Evolutionary conservation across 2,329 filamentous ascomycete genomes (phyloP).

Genomic region (Microcera coccophila): DNA sequence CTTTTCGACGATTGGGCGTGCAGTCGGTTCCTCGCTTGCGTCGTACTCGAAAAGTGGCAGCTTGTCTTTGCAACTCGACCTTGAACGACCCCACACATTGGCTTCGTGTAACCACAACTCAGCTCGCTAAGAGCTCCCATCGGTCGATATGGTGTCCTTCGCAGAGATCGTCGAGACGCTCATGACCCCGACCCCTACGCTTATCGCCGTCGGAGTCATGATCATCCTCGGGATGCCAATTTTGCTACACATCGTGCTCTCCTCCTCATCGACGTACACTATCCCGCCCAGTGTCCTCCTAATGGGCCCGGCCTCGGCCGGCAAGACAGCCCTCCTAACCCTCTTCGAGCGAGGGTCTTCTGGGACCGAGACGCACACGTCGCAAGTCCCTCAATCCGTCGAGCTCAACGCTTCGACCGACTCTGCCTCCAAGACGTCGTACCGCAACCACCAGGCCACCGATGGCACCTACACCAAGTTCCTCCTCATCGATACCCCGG

Average conservation of each 20-base stretch:
- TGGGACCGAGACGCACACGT: conserved; percentile 51
- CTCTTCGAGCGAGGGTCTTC: conserved; percentile 57
- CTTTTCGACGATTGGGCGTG: too few species aligned
- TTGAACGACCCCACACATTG: background rate
- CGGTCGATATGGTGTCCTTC: conserved; percentile 36
- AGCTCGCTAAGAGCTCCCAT: conserved; percentile 6
- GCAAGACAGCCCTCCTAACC: conserved; percentile 86
- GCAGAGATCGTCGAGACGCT: conserved; percentile 47
- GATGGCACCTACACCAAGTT: conserved; percentile 63
- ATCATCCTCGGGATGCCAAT: conserved; percentile 71
- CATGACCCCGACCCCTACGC: conserved; percentile 56
- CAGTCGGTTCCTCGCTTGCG: too few species aligned
- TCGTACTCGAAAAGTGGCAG: background rate
- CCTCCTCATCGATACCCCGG: conserved; percentile 81
- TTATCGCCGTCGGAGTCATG: conserved; percentile 65
- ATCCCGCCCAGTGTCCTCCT: conserved; percentile 74
- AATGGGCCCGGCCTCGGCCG: conserved; percentile 73
- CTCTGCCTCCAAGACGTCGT: conserved; percentile 41
- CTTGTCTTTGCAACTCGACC: conserved; percentile 6
- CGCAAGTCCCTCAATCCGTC: conserved; percentile 47
- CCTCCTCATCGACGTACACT: conserved; percentile 61
- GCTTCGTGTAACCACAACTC: too few species aligned
- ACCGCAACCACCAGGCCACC: conserved; percentile 54
- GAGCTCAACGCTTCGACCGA: conserved; percentile 53
- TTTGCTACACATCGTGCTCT: conserved; percentile 71